Evolutionary conservation across 371 early-diverging fungal species (phyloP).

Genomic region (Mucor lusitanicus): DNA sequence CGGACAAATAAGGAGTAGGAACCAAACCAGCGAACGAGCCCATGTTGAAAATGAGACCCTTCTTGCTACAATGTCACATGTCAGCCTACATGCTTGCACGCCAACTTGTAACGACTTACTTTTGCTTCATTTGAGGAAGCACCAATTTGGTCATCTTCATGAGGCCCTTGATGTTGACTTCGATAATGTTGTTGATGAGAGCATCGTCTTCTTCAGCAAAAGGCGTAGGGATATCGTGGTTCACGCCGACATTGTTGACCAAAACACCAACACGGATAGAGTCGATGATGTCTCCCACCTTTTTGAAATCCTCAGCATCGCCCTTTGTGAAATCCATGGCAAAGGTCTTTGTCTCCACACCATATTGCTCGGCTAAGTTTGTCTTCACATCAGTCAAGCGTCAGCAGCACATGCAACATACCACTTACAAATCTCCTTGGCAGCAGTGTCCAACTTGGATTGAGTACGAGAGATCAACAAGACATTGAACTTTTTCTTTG

Average conservation of each 20-base stretch:
- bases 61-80: conserved; percentile 45
- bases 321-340: conserved; percentile 86
- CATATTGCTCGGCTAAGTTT: conserved; percentile 42
- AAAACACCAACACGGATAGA: conserved; percentile 71
- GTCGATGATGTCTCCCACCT: conserved; percentile 59
- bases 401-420: no score
- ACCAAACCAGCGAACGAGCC: conserved; percentile 92
- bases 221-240: conserved; percentile 85
- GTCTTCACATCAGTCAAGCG: neutral
- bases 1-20: conserved; percentile 87
- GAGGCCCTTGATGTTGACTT: conserved; percentile 87
- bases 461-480: conserved; percentile 87
- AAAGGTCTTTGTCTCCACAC: conserved; percentile 70
- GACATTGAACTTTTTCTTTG: conserved; percentile 84
- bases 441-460: conserved; percentile 82
- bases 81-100: conserved; percentile 11
- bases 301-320: conserved; percentile 65
- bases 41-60: conserved; percentile 90
- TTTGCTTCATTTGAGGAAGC: conserved; percentile 73
- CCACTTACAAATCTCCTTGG: conserved; percentile 68
- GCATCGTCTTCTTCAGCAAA: conserved; percentile 78
- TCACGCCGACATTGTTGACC: conserved; percentile 94
- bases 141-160: conserved; percentile 84
- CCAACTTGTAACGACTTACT: conserved; percentile 31
- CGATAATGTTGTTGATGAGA: conserved; percentile 73